Base-by-base conservation (phyloP, 169 alveolate species). In the Plasmodium billcollinsi region DNA sequence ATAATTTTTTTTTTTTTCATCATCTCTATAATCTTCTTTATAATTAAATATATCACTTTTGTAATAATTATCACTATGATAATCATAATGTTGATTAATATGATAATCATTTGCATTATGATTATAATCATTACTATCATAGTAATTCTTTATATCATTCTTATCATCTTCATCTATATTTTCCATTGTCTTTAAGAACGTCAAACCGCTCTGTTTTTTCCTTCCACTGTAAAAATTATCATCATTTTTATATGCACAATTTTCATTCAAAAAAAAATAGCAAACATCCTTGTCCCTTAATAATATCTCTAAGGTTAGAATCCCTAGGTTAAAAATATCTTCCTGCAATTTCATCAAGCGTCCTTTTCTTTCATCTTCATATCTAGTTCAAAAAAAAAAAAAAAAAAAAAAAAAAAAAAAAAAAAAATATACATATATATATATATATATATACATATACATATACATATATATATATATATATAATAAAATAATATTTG, bases 291-390 rank as follows among this genome's bases (percentile, higher is more conserved):
- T 78, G 29, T 78, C 71, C 1, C 59, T 47, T 26, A 78, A 18
- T 58, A 78, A 5, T 29, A 78, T 66, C 67, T 78, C 89, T 24
- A 78, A 71, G 2, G 50, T 45, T 59, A 78, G 24, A 3, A 78
- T 65, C 26, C 89, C 89, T 4, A 78, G 61, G 76, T 78, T 78
- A 59, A 78, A 78, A 9, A 78, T 49, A 20, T 78, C 89, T n/a
- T 45, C 89, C 58, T 66, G 89, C 18, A 78, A 39, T 8, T 14
- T 63, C 50, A 39, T 18, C n/a, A 65, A 26, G 14, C 76, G 52
- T 47, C 65, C 69, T 21, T 59, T 78, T 58, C 78, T 3, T 15
- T 78, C 18, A 47, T 66, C 61, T 14, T 12, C 71, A n/a, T 59
- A 78, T 50, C 89, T 78, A 61, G 2, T 7, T 15, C 39, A 2